These are phyloP conservation scores for Tolypocladium pustulatum DNA, from an alignment of 2,329 filamentous ascomycete species.

Conservation along the genomic window DNA sequence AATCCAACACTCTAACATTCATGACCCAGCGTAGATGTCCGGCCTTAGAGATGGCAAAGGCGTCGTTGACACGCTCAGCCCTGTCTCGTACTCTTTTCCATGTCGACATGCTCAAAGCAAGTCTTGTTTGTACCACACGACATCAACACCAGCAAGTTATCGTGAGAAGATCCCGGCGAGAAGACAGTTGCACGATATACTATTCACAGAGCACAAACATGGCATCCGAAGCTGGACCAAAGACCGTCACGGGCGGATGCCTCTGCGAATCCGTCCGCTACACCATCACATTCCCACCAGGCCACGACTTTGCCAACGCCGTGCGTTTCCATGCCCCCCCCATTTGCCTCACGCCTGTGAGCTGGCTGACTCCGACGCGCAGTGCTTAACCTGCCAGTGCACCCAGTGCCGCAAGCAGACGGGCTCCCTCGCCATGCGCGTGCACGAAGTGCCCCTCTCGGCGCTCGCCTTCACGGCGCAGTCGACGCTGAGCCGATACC, in stretches of 20 bases:
- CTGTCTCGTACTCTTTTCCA: neutral
- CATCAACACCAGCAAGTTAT: neutral
- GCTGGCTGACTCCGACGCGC: too few relatives aligned
- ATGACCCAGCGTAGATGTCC: neutral
- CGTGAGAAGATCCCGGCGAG: neutral
- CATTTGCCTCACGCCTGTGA: neutral
- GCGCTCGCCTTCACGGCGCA: conserved; percentile 7
- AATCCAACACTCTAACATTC: neutral
- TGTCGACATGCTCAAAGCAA: neutral
- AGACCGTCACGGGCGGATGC: conserved; percentile 37
- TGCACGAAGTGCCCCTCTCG: conserved; percentile 24
- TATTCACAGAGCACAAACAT: conserved; percentile 5
- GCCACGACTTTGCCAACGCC: conserved; percentile 30
- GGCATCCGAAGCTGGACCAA: conserved; percentile 16
- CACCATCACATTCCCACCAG: conserved; percentile 30
- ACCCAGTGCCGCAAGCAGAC: conserved; percentile 43
- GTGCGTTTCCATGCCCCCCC: conserved; percentile 11
- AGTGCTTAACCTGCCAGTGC: conserved; percentile 42
- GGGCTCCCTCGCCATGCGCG: conserved; percentile 32
- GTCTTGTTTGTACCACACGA: neutral
- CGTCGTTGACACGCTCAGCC: neutral
- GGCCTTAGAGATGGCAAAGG: neutral
- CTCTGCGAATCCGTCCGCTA: conserved; percentile 40
- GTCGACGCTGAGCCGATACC: neutral
- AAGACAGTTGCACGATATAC: too few relatives aligned